Percentiles rank a stretch among this genome's conserved stretches.
Evolutionary conservation across 495 filamentous ascomycete genomes (phyloP).

Genomic region (Tetracladium marchalianum): DNA sequence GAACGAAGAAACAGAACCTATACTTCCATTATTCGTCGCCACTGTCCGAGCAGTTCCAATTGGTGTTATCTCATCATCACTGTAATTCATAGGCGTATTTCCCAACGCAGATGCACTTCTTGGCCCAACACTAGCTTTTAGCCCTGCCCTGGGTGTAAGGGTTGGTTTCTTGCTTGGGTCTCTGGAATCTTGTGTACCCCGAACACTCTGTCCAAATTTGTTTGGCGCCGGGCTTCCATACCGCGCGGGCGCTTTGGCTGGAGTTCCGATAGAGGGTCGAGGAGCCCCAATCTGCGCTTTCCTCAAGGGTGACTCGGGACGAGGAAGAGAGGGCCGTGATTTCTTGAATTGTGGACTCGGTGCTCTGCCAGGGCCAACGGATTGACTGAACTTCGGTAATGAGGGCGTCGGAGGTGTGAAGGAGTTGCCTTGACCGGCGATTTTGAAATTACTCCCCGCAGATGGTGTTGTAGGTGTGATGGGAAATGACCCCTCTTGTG

Average conservation of each 20-base stretch:
- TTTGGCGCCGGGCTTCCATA: constrained; percentile 55
- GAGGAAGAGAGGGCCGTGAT: constrained; percentile 67
- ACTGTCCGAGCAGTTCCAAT: constrained; percentile 35
- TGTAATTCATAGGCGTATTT: constrained; percentile 26
- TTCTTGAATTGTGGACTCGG: constrained; percentile 61
- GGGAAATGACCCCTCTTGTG: constrained; percentile 47
- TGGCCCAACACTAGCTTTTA: constrained; percentile 40
- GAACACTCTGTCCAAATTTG: constrained; percentile 56
- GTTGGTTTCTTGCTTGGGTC: constrained; percentile 43
- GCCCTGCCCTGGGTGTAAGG: constrained; percentile 27
- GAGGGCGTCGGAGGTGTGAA: constrained; percentile 58
- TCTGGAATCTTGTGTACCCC: constrained; percentile 44
- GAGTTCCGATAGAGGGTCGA: constrained; percentile 43
- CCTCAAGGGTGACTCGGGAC: constrained; percentile 74
- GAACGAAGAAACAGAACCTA: constrained; percentile 36
- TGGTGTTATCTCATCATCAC: constrained; percentile 50
- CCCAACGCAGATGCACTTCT: constrained; percentile 44
- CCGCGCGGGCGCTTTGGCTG: constrained; percentile 33
- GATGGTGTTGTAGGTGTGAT: constrained; percentile 60
- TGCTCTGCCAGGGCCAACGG: constrained; percentile 69
- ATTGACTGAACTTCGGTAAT: constrained; percentile 68
- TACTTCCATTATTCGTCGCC: constrained; percentile 36
- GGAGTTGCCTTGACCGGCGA: constrained; percentile 39
- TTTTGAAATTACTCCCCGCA: constrained; percentile 37
- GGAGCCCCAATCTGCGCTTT: constrained; percentile 42